Percentiles rank a stretch among this genome's conserved stretches.
phyloP scores from a whole-genome alignment of 768 basidiomycete genomes.

The Leccinum imitatum region DNA sequence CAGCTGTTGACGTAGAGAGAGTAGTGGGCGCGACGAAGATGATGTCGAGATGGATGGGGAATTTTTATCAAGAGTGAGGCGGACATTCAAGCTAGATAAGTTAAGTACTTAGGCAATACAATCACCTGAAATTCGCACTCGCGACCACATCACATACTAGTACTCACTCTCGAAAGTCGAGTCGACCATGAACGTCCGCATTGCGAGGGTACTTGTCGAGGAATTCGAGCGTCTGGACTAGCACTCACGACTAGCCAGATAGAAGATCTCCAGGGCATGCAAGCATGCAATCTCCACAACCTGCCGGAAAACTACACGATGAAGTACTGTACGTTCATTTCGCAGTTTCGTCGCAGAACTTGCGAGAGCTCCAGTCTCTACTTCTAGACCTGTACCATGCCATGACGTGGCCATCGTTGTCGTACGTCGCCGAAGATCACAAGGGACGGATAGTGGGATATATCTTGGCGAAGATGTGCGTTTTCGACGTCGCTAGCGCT shows the following conservation, averaged over 20 bases:
- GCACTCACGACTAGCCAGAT: slow-evolving; percentile 47
- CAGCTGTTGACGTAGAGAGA: too few relatives aligned
- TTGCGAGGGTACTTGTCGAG: slow-evolving; percentile 26
- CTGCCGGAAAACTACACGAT: slow-evolving; percentile 90
- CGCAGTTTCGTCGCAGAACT: not conserved
- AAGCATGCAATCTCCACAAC: slow-evolving; percentile 91
- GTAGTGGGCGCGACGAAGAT: too few relatives aligned
- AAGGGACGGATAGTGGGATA: slow-evolving; percentile 92
- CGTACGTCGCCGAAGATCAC: slow-evolving; percentile 89
- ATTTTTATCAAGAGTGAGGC: slow-evolving; percentile 13
- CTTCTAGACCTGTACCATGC: slow-evolving; percentile 83
- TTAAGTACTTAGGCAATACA: too few relatives aligned
- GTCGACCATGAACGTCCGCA: slow-evolving; percentile 31
- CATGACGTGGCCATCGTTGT: slow-evolving; percentile 91
- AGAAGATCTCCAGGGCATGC: slow-evolving; percentile 90
- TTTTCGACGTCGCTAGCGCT: not conserved
- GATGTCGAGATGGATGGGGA: slow-evolving; percentile 25
- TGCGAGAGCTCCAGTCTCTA: not conserved
- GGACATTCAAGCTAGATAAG: not conserved
- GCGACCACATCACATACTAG: not conserved
- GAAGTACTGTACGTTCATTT: slow-evolving; percentile 60
- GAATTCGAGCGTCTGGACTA: not conserved
- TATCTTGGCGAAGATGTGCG: slow-evolving; percentile 92
- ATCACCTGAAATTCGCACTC: not conserved
- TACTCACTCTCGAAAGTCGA: not conserved